Conservation (phyloP, 2,329 filamentous ascomycete species). For the Verticillium klebahnii region DNA sequence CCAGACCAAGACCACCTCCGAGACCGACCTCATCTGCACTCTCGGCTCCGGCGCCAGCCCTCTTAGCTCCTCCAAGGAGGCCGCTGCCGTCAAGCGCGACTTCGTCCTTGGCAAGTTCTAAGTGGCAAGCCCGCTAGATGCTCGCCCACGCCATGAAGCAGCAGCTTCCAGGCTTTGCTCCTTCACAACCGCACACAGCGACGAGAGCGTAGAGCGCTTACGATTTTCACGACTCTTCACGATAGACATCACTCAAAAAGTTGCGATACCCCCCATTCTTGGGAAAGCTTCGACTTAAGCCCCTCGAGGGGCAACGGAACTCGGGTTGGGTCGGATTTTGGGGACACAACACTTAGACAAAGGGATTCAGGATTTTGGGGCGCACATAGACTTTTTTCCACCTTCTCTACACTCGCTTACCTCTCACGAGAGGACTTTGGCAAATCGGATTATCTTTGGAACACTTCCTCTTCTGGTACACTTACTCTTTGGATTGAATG, state of each 20-base stretch:
- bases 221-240: not conserved
- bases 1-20: conserved; percentile 47
- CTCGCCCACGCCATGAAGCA: not conserved
- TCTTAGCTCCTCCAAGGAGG: conserved; percentile 7
- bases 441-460: not conserved
- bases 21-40: conserved; percentile 46
- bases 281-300: not conserved
- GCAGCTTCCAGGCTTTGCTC: not conserved
- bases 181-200: not conserved
- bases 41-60: conserved; percentile 32
- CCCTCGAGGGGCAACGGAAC: not conserved
- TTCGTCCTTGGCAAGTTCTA: conserved; percentile 28
- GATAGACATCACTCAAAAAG: not conserved
- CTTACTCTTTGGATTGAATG: not conserved
- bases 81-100: conserved; percentile 21
- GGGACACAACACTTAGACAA: not conserved
- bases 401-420: not conserved
- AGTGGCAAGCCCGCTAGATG: not conserved
- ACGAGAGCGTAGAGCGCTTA: not conserved
- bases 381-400: not conserved
- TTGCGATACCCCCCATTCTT: not conserved
- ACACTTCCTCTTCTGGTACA: not conserved
- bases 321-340: not conserved
- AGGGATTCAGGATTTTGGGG: not conserved
- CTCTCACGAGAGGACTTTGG: not conserved